Evolutionary conservation across 345 rosid species (phyloP).

Genomic region (Aegle marmelos): DNA sequence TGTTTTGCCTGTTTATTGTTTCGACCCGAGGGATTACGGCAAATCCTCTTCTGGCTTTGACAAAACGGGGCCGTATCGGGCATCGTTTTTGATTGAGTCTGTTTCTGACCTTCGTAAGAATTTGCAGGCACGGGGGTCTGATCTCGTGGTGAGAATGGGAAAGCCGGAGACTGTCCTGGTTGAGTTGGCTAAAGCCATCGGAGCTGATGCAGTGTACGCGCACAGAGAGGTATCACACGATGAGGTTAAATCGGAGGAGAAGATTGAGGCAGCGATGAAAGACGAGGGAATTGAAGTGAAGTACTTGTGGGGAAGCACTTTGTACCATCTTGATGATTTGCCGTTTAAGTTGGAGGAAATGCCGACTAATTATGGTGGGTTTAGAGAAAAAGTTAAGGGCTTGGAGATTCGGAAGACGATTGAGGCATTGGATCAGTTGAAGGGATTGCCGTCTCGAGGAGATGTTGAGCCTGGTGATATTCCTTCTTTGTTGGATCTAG

Average conservation of each 20-base stretch:
- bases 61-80: constrained; percentile 83
- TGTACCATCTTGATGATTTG: constrained; percentile 89
- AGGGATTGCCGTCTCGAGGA: constrained; percentile 82
- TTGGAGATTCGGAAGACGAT: constrained; percentile 85
- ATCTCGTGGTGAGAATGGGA: constrained; percentile 87
- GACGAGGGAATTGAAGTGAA: constrained; percentile 89
- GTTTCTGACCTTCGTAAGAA: constrained; percentile 89
- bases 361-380: constrained; percentile 77
- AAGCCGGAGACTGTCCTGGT: constrained; percentile 71
- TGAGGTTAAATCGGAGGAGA: constrained; percentile 85
- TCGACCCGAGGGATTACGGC: constrained; percentile 92
- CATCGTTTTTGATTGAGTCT: constrained; percentile 80
- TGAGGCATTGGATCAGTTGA: constrained; percentile 78
- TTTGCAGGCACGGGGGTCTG: constrained; percentile 89
- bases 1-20: constrained; percentile 89
- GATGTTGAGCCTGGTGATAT: constrained; percentile 91
- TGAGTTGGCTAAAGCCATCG: constrained; percentile 82
- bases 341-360: constrained; percentile 84
- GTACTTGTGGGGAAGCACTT: constrained; percentile 95
- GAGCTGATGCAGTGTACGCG: constrained; percentile 90
- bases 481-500: constrained; percentile 85
- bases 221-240: constrained; percentile 86
- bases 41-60: constrained; percentile 88
- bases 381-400: constrained; percentile 69
- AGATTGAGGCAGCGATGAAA: constrained; percentile 79